Base-by-base conservation (phyloP, 164 flowering plant genomes). In the Malania oleifera region DNA sequence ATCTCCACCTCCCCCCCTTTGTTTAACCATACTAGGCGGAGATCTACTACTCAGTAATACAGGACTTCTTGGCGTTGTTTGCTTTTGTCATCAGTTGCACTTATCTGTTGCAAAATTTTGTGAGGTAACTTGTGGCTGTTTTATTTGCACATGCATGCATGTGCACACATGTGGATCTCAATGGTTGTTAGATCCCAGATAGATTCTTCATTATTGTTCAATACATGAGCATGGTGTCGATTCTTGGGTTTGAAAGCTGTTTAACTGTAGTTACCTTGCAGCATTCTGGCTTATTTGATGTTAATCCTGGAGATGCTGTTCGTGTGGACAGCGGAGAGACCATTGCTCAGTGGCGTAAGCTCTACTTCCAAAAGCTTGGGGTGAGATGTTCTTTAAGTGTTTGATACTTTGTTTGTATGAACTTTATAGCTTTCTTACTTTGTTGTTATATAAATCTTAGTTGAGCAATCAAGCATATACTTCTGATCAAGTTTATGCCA, bases 261-360 rank as follows among this genome's bases (percentile, higher is more conserved):
- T 63, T 29, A 25, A 59, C 41, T 59, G 39, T 39, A 39, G 1
- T 54, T 34, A 8, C 53, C 47, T 63, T 56, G 40, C 85, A 85
- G 91, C 87, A 85, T 77, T 79, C 85, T 51, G 91, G 87, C 63
- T 73, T 68, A 49, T 52, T 13, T 62, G 65, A 59, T 70, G 67
- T 70, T 39, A 77, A 79, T 60, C 87, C 87, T 55, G 91, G 86
- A 27, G 66, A 74, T 65, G 82, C 80, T 61, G 86, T 85, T 56
- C 74, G 57, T 27, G 48, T 82, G 80, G 84, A 77, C 26, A 71
- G 73, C 73, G 87, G 87, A 20, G 84, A 77, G 68, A 77, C 81
- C 63, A 68, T 85, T 67, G 80, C 80, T 52, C 81, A 74, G 52
- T 85, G 91, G 91, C 80, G 82, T 19, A 80, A 74, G 63, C 55